These are phyloP conservation scores for Simplicillium aogashimaense DNA, from an alignment of 2,329 filamentous ascomycete species.

Conservation along the genomic window DNA sequence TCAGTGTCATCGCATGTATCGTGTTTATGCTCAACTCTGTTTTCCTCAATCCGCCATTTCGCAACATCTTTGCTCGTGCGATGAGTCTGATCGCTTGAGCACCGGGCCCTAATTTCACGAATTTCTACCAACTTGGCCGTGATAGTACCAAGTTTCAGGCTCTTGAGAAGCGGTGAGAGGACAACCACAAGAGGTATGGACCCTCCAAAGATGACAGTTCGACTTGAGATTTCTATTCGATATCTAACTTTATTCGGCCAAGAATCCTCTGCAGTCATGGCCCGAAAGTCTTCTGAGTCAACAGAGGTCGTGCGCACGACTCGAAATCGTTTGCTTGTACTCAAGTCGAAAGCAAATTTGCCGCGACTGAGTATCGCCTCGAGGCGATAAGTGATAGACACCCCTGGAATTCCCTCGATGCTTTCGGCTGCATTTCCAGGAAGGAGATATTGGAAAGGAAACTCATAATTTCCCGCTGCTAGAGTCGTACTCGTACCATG, in stretches of 20 bases:
- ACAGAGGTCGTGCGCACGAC: conserved; percentile 68
- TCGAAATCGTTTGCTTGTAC: conserved; percentile 68
- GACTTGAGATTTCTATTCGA: conserved; percentile 84
- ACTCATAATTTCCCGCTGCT: too few relatives aligned
- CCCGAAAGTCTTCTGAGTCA: conserved; percentile 69
- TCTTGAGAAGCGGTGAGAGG: conserved; percentile 81
- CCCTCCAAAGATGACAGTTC: conserved; percentile 91
- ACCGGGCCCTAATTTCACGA: conserved; percentile 54
- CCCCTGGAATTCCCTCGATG: too few relatives aligned
- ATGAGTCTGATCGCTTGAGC: conserved; percentile 34
- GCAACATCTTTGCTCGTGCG: conserved; percentile 56
- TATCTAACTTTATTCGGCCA: conserved; percentile 98
- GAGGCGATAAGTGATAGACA: too few relatives aligned
- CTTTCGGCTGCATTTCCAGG: too few relatives aligned
- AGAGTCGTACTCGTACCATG: too few relatives aligned
- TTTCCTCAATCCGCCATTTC: conserved; percentile 45
- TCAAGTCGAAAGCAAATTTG: background rate
- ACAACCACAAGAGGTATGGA: conserved; percentile 74
- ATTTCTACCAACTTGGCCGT: conserved; percentile 71
- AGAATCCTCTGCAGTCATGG: conserved; percentile 92
- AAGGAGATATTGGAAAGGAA: too few relatives aligned
- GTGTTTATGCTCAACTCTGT: conserved; percentile 53
- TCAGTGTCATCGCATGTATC: conserved; percentile 59
- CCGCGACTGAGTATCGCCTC: too few relatives aligned
- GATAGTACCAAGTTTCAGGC: conserved; percentile 74